phyloP scores from a whole-genome alignment of 345 rosid species.

The Excoecaria cochinchinensis region DNA sequence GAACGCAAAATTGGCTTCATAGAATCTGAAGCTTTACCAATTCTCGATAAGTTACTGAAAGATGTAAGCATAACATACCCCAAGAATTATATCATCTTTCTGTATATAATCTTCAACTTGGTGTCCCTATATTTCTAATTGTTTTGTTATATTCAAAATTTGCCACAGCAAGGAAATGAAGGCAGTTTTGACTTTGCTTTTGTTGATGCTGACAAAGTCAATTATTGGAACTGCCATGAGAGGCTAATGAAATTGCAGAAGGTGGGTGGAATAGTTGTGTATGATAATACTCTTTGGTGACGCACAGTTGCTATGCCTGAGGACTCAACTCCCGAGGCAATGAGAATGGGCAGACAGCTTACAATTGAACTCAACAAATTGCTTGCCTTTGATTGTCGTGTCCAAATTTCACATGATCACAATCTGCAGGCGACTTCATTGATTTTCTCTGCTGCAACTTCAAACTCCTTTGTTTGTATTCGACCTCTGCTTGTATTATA shows the following conservation, averaged over 20 bases:
- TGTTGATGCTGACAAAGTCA: constrained; percentile 52
- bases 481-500: neutral
- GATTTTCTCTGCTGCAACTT: neutral
- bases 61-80: constrained; percentile 20
- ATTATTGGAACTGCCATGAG: constrained; percentile 44
- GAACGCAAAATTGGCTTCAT: constrained; percentile 44
- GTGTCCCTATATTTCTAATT: neutral
- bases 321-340: constrained; percentile 21
- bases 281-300: constrained; percentile 47
- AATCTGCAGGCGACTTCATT: constrained; percentile 40
- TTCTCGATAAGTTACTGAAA: constrained; percentile 35
- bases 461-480: neutral
- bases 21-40: constrained; percentile 33
- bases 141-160: neutral
- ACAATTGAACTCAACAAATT: constrained; percentile 43
- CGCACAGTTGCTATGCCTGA: constrained; percentile 39
- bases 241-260: constrained; percentile 39
- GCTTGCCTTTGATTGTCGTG: constrained; percentile 51
- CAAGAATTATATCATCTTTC: too few species aligned
- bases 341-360: constrained; percentile 24
- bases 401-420: constrained; percentile 56
- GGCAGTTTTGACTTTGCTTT: constrained; percentile 50
- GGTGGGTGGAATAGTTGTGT: constrained; percentile 43
- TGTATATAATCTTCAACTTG: neutral
- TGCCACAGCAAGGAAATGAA: constrained; percentile 30